A percentile compares a stretch with the other conserved stretches of the same genome.
Conservation (phyloP, 2,329 filamentous ascomycete genomes). For the Colletotrichum sp. region DNA sequence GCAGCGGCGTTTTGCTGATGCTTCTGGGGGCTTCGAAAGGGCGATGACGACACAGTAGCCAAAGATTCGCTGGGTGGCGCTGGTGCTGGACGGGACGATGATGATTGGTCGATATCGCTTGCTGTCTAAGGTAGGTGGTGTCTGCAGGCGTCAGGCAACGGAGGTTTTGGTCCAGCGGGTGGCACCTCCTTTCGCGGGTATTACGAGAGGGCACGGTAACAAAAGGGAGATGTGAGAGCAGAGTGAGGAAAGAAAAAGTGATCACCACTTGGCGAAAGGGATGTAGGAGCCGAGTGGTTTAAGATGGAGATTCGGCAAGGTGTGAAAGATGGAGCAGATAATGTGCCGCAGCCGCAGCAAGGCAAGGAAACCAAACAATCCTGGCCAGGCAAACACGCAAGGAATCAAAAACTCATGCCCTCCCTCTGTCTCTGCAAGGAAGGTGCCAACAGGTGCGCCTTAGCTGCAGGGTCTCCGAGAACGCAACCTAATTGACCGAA, state of each 20-base stretch:
- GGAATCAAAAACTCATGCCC: neutral
- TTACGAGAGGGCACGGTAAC: neutral
- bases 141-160: neutral
- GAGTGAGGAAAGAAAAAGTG: neutral
- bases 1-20: neutral
- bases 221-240: neutral
- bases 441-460: neutral
- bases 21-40: conserved; percentile 11
- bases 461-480: neutral
- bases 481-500: neutral
- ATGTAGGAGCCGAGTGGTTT: conserved; percentile 2
- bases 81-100: neutral
- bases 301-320: neutral
- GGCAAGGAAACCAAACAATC: neutral
- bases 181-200: neutral
- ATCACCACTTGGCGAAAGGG: neutral
- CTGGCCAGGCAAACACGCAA: neutral
- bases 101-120: conserved; percentile 6
- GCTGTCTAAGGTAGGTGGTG: neutral
- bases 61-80: conserved; percentile 7
- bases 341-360: neutral
- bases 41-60: conserved; percentile 19
- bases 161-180: conserved; percentile 4
- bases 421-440: neutral
- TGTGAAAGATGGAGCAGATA: neutral